These are phyloP conservation scores for Fusarium sp. DNA, from an alignment of 2,329 filamentous ascomycete genomes.

Conservation along the genomic window DNA sequence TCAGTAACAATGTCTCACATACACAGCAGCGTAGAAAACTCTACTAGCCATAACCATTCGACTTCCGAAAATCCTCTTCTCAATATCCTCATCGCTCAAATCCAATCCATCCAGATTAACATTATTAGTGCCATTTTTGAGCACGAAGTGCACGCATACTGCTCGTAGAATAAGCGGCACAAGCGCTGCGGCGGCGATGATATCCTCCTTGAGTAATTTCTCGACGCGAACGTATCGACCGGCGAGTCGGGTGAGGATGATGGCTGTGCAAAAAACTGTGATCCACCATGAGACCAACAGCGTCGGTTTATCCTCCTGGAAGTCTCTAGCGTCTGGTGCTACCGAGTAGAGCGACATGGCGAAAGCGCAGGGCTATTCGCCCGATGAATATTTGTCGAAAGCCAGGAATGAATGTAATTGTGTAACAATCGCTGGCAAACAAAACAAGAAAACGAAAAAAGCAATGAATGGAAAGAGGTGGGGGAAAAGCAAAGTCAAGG, in stretches of 20 bases:
- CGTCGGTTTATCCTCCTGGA: slow-evolving; percentile 77
- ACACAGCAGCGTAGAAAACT: slow-evolving; percentile 88
- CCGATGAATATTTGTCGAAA: slow-evolving; percentile 8
- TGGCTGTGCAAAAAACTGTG: slow-evolving; percentile 79
- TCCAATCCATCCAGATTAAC: slow-evolving; percentile 59
- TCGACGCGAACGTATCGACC: slow-evolving; percentile 87
- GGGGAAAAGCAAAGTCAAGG: slow-evolving; percentile 9
- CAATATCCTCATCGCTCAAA: slow-evolving; percentile 53
- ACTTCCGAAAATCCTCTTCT: slow-evolving; percentile 75
- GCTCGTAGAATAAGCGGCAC: slow-evolving; percentile 83
- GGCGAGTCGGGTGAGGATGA: slow-evolving; percentile 79
- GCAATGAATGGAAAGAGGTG: not conserved
- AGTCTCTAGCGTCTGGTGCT: slow-evolving; percentile 57
- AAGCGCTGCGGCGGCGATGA: slow-evolving; percentile 79
- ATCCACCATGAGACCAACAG: slow-evolving; percentile 95
- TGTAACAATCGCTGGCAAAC: not conserved
- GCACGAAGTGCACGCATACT: slow-evolving; percentile 81
- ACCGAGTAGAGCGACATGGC: slow-evolving; percentile 66
- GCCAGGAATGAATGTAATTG: not conserved
- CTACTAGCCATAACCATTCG: slow-evolving; percentile 81
- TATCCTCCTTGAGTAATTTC: slow-evolving; percentile 85
- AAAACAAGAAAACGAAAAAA: not conserved
- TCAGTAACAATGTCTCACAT: slow-evolving; percentile 52
- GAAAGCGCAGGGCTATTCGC: slow-evolving; percentile 33
- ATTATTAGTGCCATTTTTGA: slow-evolving; percentile 93